These are phyloP conservation scores for Tetraselmis striata DNA, from an alignment of 139 green algal genomes.

Conservation along the genomic window DNA sequence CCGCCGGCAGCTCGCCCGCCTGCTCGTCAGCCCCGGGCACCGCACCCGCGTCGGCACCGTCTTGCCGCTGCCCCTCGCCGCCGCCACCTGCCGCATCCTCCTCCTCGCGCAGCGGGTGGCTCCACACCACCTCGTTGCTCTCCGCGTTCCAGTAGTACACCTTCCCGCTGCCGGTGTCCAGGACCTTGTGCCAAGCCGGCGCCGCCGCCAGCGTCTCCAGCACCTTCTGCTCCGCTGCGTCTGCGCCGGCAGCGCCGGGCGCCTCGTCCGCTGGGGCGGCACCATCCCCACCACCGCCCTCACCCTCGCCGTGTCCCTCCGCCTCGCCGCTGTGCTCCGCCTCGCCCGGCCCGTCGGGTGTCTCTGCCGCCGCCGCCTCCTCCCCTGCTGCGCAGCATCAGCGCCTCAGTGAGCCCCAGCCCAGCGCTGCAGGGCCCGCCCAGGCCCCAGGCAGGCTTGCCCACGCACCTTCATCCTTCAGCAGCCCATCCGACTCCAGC, in stretches of 20 bases:
- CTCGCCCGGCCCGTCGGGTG: neutral
- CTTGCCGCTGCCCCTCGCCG: too few relatives aligned
- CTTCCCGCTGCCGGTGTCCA: slow-evolving; percentile 51
- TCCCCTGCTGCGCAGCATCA: neutral
- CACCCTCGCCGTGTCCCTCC: too few relatives aligned
- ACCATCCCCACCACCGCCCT: neutral
- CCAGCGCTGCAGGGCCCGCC: neutral
- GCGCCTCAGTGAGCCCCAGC: slow-evolving; percentile 1
- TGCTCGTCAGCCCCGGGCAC: too few relatives aligned
- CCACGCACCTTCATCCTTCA: slow-evolving; percentile 39
- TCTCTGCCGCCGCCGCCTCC: neutral
- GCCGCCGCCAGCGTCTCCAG: slow-evolving; percentile 44
- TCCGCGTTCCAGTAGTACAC: slow-evolving; percentile 63
- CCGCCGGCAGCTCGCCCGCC: too few relatives aligned
- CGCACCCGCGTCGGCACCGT: too few relatives aligned
- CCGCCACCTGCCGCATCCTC: too few relatives aligned
- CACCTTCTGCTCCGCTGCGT: slow-evolving; percentile 47
- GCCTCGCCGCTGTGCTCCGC: too few relatives aligned
- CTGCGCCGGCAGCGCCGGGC: too few relatives aligned
- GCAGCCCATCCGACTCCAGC: slow-evolving; percentile 62
- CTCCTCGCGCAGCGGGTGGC: too few relatives aligned
- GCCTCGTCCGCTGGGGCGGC: too few relatives aligned
- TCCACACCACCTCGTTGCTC: slow-evolving; percentile 63
- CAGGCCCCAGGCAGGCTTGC: too few relatives aligned
- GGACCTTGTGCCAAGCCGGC: slow-evolving; percentile 46